Conservation (phyloP, 2,329 filamentous ascomycete species). For the Aspergillus sp. region DNA sequence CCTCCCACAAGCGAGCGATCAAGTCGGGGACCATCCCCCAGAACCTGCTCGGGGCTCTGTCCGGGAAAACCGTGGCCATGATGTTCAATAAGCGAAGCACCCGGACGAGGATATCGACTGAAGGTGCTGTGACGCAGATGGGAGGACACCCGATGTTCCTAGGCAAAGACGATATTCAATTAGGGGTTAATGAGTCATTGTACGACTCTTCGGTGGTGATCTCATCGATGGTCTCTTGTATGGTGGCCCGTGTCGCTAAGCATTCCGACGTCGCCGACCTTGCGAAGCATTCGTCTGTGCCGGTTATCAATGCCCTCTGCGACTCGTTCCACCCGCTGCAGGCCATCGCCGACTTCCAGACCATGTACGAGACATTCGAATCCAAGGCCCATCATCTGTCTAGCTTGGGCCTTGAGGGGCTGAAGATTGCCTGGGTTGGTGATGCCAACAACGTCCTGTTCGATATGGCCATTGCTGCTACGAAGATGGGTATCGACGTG, state of each 20-base stretch:
- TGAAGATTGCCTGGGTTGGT: conserved; percentile 94
- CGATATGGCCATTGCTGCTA: conserved; percentile 80
- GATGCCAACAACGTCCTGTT: conserved; percentile 97
- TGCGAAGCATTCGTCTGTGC: conserved; percentile 68
- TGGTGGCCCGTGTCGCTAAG: conserved; percentile 72
- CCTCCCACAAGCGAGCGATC: conserved; percentile 68
- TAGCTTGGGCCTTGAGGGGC: conserved; percentile 66
- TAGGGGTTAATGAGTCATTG: conserved; percentile 91
- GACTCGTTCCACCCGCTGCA: conserved; percentile 92
- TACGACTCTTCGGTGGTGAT: conserved; percentile 88
- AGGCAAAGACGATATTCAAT: conserved; percentile 90
- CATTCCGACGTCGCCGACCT: conserved; percentile 70
- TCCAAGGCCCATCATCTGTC: conserved; percentile 34
- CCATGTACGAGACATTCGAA: conserved; percentile 74
- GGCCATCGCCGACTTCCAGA: conserved; percentile 89
- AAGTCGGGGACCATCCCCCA: conserved; percentile 63
- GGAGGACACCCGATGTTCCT: conserved; percentile 96
- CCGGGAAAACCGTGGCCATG: conserved; percentile 82
- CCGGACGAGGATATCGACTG: conserved; percentile 86
- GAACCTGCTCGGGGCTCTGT: conserved; percentile 58
- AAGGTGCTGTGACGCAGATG: conserved; percentile 81
- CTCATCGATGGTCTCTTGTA: conserved; percentile 84
- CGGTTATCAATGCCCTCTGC: conserved; percentile 82
- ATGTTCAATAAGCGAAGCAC: conserved; percentile 97
- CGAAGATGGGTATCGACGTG: conserved; percentile 83